Base-by-base conservation (phyloP, 148 eudicot genomes). In the Heliamphora exappendiculata region DNA sequence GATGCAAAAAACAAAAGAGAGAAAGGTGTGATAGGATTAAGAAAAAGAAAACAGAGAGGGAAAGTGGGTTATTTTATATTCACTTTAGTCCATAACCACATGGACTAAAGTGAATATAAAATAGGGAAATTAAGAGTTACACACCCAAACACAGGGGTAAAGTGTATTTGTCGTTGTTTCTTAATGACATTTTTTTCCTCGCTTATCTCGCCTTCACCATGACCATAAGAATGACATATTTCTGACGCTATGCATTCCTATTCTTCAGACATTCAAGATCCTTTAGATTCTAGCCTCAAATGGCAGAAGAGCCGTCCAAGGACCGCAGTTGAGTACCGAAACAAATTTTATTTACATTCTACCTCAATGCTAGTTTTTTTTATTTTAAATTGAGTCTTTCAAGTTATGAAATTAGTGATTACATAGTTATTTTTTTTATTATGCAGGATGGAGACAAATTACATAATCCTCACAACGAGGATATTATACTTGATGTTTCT, bases 401-500 rank as follows among this genome's bases (percentile, higher is more conserved):
- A n/a, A 39, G 67, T 36, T 74, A 33, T 28, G 24, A 19, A 22
- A 47, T n/a, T 49, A 39, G 37, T 75, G 64, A 28, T 42, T 57
- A 12, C 31, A 8, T 53, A 53, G n/a, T 45, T 39, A 11, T 78
- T 76, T 62, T n/a, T n/a, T 51, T 31, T 65, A n/a, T 59, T 28
- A 36, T 71, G 66, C 87, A 93, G 99, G 83, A 85, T 69, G 85
- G 76, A 66, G 78, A 70, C 28, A 76, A 74, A 45, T 45, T 83
- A 76, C 70, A 59, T 9, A 77, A 78, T 66, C 26, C 1, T 83
- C 74, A 69, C 76, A 79, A 79, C 76, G 87, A 84, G 81, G 82
- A 77, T 70, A 41, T 50, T 47, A 83, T 95, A 82, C 97, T 95
- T 66, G 87, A 91, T 76, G 79, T 93, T 58, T 85, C 84, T 73